phyloP scores from a whole-genome alignment of 2,329 filamentous ascomycete species.

The Trichophyton verrucosum region DNA sequence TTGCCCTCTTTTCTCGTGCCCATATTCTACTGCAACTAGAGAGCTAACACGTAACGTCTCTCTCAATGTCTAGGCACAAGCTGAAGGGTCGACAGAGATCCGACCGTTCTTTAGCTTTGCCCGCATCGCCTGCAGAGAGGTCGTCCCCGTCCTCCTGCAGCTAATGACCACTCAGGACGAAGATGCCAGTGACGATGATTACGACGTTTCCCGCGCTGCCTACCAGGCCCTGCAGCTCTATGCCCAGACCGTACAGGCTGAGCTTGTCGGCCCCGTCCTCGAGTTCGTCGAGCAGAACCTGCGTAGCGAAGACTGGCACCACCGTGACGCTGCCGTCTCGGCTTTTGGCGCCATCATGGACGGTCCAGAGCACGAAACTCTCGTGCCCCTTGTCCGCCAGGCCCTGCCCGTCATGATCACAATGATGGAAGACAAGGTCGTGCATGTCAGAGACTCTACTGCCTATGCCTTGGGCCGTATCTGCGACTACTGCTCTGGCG shows the following conservation, averaged over 20 bases:
- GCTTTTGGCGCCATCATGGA: slow-evolving; percentile 99
- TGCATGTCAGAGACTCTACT: slow-evolving; percentile 90
- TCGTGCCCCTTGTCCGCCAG: slow-evolving; percentile 92
- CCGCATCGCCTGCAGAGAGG: slow-evolving; percentile 80
- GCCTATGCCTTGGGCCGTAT: slow-evolving; percentile 94
- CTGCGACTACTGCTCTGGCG: slow-evolving; percentile 81
- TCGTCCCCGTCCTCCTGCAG: slow-evolving; percentile 78
- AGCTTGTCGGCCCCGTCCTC: slow-evolving; percentile 76
- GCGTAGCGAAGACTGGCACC: slow-evolving; percentile 84
- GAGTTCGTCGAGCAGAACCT: slow-evolving; percentile 86
- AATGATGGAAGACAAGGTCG: slow-evolving; percentile 79
- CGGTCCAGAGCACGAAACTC: slow-evolving; percentile 79
- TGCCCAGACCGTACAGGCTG: slow-evolving; percentile 74
- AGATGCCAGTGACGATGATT: slow-evolving; percentile 91
- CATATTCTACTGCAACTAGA: not conserved
- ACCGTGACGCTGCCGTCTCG: slow-evolving; percentile 87
- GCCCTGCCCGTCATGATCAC: slow-evolving; percentile 80
- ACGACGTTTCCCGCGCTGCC: slow-evolving; percentile 86
- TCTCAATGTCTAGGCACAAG: slow-evolving; percentile 34
- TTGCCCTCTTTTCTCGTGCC: not conserved
- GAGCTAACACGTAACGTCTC: not conserved
- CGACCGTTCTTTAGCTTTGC: slow-evolving; percentile 94
- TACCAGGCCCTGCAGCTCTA: slow-evolving; percentile 97
- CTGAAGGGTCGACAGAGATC: slow-evolving; percentile 68
- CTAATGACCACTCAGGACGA: slow-evolving; percentile 96